These are phyloP conservation scores for Rhodosporidiobolus odoratus DNA, from an alignment of 768 basidiomycete genomes.

Conservation along the genomic window DNA sequence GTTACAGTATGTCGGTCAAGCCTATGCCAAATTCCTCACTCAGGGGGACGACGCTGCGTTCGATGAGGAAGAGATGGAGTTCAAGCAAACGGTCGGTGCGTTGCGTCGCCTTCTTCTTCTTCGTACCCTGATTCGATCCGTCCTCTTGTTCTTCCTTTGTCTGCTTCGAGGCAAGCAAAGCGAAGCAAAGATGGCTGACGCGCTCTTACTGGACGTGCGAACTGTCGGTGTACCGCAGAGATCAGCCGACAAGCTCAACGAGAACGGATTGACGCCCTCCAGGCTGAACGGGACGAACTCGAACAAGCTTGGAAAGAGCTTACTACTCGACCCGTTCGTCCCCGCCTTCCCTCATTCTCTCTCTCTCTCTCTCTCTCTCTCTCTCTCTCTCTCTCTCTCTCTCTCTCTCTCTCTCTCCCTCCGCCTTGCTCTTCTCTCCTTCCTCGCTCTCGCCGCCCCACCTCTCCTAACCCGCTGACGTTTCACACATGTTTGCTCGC, in stretches of 20 bases:
- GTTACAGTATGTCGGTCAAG: constrained; percentile 32
- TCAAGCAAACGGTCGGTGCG: constrained; percentile 22
- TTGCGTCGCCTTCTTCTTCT: neutral
- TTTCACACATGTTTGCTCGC: constrained; percentile 38
- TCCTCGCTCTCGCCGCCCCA: neutral
- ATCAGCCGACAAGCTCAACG: neutral
- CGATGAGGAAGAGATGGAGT: constrained; percentile 44
- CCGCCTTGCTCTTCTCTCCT: neutral
- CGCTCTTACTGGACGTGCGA: neutral
- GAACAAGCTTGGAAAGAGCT: constrained; percentile 8
- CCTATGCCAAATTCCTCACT: constrained; percentile 64
- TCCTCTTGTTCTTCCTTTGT: neutral
- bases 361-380: neutral
- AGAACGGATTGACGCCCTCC: constrained; percentile 35
- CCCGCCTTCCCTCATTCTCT: neutral
- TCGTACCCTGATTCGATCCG: no score
- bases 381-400: neutral
- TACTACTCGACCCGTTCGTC: neutral
- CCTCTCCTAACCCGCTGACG: neutral
- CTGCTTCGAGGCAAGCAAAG: neutral
- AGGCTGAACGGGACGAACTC: constrained; percentile 12
- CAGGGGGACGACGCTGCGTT: constrained; percentile 56
- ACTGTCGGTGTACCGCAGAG: neutral
- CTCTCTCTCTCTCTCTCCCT: neutral
- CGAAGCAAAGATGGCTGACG: no score